Evolutionary conservation across 164 flowering plant genomes (phyloP).

Genomic region (Piper betle): DNA sequence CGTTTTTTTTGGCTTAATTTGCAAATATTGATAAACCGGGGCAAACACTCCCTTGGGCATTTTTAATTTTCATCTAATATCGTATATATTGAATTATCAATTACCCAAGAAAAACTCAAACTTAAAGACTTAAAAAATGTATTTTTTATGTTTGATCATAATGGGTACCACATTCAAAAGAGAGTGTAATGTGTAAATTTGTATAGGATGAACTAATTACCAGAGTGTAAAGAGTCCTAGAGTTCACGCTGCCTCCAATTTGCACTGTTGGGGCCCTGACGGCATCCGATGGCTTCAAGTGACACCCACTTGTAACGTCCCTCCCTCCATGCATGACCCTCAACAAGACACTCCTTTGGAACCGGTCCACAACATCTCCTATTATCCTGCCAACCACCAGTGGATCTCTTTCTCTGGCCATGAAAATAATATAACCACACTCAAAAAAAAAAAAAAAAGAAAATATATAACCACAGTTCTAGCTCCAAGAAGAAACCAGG

Average conservation of each 20-base stretch:
- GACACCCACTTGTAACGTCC: conserved; percentile 40
- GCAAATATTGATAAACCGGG: too few species aligned
- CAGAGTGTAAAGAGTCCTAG: conserved; percentile 51
- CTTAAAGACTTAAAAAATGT: neutral
- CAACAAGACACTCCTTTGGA: conserved; percentile 24
- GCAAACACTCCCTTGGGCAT: too few species aligned
- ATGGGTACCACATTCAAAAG: too few species aligned
- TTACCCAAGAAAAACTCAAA: too few species aligned
- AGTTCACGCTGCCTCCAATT: conserved; percentile 43
- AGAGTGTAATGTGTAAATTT: neutral
- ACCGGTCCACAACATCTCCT: conserved; percentile 52
- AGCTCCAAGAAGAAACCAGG: too few species aligned
- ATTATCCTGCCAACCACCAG: conserved; percentile 46
- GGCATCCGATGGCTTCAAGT: conserved; percentile 50
- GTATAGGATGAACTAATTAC: conserved; percentile 11
- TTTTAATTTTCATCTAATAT: too few species aligned
- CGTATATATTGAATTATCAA: too few species aligned
- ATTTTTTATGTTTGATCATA: neutral
- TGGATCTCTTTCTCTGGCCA: conserved; percentile 42
- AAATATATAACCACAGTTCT: too few species aligned
- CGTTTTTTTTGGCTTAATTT: too few species aligned
- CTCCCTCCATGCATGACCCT: conserved; percentile 20
- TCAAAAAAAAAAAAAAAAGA: too few species aligned
- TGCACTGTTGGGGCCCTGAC: conserved; percentile 20
- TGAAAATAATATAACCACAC: neutral